Percentiles rank a stretch among this genome's conserved stretches.
phyloP scores from a whole-genome alignment of 169 alveolate species.

The Plasmodium gallinaceum region DNA sequence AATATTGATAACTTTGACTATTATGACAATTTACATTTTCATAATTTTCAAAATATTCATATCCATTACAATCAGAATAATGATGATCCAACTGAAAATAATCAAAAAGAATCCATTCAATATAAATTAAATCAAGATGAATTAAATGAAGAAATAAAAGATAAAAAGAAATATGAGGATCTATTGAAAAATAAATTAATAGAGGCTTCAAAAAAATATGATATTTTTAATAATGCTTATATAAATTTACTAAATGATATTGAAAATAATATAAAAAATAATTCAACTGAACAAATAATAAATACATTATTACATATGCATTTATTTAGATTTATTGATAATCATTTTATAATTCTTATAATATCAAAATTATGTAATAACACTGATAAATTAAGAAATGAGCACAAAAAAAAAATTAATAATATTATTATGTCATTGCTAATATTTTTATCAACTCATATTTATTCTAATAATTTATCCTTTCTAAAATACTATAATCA shows the following conservation, averaged over 20 bases:
- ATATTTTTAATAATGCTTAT: slow-evolving; percentile 57
- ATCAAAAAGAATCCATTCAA: background rate
- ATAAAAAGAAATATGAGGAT: background rate
- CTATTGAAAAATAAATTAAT: slow-evolving; percentile 19
- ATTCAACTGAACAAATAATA: slow-evolving; percentile 48
- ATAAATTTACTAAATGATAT: slow-evolving; percentile 58
- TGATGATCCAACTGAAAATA: background rate
- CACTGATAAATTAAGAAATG: slow-evolving; percentile 58
- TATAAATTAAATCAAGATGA: background rate
- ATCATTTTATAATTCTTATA: slow-evolving; percentile 36
- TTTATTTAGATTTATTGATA: slow-evolving; percentile 56
- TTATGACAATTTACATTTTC: slow-evolving; percentile 38
- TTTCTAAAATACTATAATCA: background rate
- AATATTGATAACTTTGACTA: slow-evolving; percentile 37
- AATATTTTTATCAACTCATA: slow-evolving; percentile 40
- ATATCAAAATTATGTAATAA: slow-evolving; percentile 64
- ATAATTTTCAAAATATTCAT: slow-evolving; percentile 18
- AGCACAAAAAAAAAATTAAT: slow-evolving; percentile 68
- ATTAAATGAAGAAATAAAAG: background rate
- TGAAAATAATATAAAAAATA: slow-evolving; percentile 55
- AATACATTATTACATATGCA: slow-evolving; percentile 50
- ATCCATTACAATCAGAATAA: background rate
- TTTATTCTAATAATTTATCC: slow-evolving; percentile 8
- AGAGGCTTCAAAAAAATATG: slow-evolving; percentile 43
- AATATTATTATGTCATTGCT: slow-evolving; percentile 27